phyloP scores from a whole-genome alignment of 1,139 yeast genomes.

The Diutina siamensis region DNA sequence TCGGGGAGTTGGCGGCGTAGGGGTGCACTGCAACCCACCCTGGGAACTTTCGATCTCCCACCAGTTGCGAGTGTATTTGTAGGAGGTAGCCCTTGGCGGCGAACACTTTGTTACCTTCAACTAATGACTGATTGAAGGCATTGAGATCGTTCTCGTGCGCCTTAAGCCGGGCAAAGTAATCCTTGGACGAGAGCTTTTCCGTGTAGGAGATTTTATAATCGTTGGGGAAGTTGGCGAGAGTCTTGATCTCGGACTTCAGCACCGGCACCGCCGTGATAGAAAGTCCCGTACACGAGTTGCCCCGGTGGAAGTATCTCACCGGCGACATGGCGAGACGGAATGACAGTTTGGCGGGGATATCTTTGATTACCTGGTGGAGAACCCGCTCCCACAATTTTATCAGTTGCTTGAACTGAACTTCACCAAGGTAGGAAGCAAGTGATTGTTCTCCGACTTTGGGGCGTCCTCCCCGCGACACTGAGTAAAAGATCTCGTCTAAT shows the following conservation, averaged over 20 bases:
- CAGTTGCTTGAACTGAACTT: slow-evolving; percentile 59
- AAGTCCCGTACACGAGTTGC: not conserved
- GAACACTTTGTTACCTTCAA: not conserved
- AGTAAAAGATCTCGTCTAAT: slow-evolving; percentile 41
- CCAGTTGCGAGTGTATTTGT: not conserved
- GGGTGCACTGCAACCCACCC: not conserved
- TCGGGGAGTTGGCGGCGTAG: not conserved
- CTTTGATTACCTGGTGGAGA: slow-evolving; percentile 27
- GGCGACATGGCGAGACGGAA: not conserved
- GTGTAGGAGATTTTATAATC: not conserved
- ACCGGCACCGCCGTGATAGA: not conserved
- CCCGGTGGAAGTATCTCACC: not conserved
- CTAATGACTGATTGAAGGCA: not conserved
- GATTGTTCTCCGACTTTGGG: not conserved
- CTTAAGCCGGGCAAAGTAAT: not conserved
- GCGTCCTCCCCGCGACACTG: slow-evolving; percentile 9
- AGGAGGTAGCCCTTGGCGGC: not conserved
- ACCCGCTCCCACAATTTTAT: slow-evolving; percentile 44
- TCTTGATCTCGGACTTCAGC: not conserved
- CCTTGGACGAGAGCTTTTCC: not conserved
- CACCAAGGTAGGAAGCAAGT: slow-evolving; percentile 36
- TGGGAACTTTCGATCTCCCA: not conserved
- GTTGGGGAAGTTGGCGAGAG: not conserved
- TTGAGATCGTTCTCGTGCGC: not conserved
- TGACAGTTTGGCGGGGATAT: slow-evolving; percentile 12